phyloP scores from a whole-genome alignment of 2,329 filamentous ascomycete genomes.

The Capronia coronata region DNA sequence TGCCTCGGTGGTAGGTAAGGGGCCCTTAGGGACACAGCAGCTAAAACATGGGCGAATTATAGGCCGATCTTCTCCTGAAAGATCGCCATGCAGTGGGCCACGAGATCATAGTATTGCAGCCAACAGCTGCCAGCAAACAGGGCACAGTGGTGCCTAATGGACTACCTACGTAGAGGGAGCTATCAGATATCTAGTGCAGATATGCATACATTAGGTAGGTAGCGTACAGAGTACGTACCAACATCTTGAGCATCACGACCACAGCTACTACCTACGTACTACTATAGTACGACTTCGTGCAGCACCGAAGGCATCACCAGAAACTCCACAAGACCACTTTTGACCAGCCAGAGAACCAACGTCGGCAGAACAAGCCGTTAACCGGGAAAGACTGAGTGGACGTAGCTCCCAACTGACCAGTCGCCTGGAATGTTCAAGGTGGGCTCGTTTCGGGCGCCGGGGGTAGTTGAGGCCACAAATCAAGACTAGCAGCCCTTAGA shows the following conservation, averaged over 20 bases:
- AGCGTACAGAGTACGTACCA: neutral
- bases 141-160: too few relatives aligned
- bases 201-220: too few relatives aligned
- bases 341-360: neutral
- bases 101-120: neutral
- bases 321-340: neutral
- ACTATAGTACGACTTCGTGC: too few relatives aligned
- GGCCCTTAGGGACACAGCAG: neutral
- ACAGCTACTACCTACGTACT: too few relatives aligned
- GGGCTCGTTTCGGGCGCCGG: neutral
- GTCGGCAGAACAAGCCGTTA: neutral
- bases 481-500: neutral
- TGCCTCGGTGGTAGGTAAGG: neutral
- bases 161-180: too few relatives aligned
- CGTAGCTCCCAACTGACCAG: neutral
- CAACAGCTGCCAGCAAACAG: neutral
- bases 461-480: neutral
- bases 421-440: neutral
- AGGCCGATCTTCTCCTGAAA: neutral
- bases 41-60: neutral
- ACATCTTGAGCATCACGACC: too few relatives aligned
- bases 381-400: neutral
- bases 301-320: too few relatives aligned
- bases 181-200: too few relatives aligned
- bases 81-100: neutral